phyloP scores from a whole-genome alignment of 495 filamentous ascomycete species.

The Aspergillus haitiensis region DNA sequence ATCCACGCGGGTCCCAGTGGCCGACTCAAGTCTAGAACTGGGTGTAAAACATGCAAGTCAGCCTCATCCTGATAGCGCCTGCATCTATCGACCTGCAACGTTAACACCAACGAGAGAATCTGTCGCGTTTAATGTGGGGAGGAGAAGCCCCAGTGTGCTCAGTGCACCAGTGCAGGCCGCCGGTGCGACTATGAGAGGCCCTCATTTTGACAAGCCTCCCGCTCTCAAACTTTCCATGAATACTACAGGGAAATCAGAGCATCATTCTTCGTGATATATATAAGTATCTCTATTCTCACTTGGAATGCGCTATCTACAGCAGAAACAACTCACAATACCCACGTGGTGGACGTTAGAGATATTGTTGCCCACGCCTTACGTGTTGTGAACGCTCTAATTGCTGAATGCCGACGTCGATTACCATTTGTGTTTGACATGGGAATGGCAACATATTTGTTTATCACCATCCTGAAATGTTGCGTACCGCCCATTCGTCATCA shows the following conservation, averaged over 20 bases:
- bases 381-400: neutral
- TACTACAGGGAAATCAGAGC: conserved; percentile 1
- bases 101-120: conserved; percentile 38
- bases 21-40: neutral
- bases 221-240: neutral
- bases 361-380: conserved; percentile 23
- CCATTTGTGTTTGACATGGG: conserved; percentile 54
- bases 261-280: neutral
- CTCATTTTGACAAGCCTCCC: neutral
- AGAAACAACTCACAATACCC: conserved; percentile 20
- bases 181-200: conserved; percentile 37
- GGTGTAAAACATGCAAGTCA: conserved; percentile 13
- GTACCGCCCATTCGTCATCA: conserved; percentile 44
- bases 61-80: neutral
- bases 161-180: conserved; percentile 54
- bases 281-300: conserved; percentile 2
- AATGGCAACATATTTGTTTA: conserved; percentile 50
- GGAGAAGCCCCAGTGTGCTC: conserved; percentile 55
- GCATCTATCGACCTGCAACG: neutral
- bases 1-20: neutral
- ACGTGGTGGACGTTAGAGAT: conserved; percentile 22
- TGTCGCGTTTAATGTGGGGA: conserved; percentile 70
- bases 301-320: neutral
- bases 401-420: conserved; percentile 13
- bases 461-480: conserved; percentile 51